Evolutionary conservation across 2,329 filamentous ascomycete species (phyloP).

Genomic region (Aspergillus sp.): DNA sequence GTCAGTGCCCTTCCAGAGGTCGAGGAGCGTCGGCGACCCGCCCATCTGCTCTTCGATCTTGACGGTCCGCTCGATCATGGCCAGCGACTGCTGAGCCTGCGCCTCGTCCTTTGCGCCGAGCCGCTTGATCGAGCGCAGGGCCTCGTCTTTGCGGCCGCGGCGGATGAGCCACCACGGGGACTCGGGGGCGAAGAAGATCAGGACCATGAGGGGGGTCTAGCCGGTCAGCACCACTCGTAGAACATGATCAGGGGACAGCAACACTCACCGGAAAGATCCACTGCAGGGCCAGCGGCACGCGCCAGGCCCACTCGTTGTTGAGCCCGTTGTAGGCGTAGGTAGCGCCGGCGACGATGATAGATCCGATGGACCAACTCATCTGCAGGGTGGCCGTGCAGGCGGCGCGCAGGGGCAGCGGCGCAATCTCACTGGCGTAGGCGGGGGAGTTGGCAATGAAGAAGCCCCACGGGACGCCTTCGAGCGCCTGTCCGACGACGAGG

Average conservation of each 20-base stretch:
- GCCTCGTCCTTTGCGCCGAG: constrained; percentile 19
- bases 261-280: constrained; percentile 30
- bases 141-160: constrained; percentile 23
- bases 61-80: constrained; percentile 35
- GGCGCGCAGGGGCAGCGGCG: constrained; percentile 25
- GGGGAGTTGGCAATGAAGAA: constrained; percentile 31
- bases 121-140: constrained; percentile 24
- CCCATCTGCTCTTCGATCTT: constrained; percentile 30
- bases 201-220: constrained; percentile 27
- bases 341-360: constrained; percentile 26
- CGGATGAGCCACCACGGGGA: constrained; percentile 12
- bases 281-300: constrained; percentile 26
- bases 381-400: constrained; percentile 27
- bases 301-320: constrained; percentile 24
- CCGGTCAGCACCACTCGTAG: constrained; percentile 1
- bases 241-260: not conserved
- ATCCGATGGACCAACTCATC: constrained; percentile 31
- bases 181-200: constrained; percentile 27
- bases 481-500: constrained; percentile 32
- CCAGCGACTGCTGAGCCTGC: constrained; percentile 19
- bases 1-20: constrained; percentile 34
- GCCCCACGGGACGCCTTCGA: constrained; percentile 32
- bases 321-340: constrained; percentile 22
- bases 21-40: constrained; percentile 26
- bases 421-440: constrained; percentile 29